Base-by-base conservation (phyloP, 176 grass and related monocot genomes). In the Hordeum marinum region DNA sequence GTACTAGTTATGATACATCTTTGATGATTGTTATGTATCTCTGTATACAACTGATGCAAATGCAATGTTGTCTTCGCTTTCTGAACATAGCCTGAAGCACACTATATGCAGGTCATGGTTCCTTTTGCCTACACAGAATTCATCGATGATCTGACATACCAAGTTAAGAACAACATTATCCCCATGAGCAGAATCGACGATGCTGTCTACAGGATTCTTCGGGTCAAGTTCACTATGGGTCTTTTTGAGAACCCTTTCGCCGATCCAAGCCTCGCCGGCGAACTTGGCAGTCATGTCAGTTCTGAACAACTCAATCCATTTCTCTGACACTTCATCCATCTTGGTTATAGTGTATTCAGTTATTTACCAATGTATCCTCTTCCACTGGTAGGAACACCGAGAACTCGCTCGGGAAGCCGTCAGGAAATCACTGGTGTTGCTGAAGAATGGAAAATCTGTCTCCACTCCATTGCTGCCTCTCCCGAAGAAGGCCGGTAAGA, bases 201-300 rank as follows among this genome's bases (percentile, higher is more conserved):
- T 18, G 93, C 93, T 3, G 88, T 91, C 5, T 90, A 81, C 20
- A 89, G 93, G 68, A 95, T 95, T n/a, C 90, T 95, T 18, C 83
- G 93, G 3, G 93, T 95, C 32, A 95, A 95, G 75, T 93, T 95
- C 82, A 86, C 83, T 9, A 90, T 93, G 93, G 93, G 93, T 75
- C 88, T 95, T 0, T 95, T 95, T 21, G 93, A 95, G 82, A 86
- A 46, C 13, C 88, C 93, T 20, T 93, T 75, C 4, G 75, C 93
- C 2, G 90, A 95, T 76, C 1, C 74, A 31, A 89, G 79, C 69
- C 91, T 95, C 4, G 80, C 86, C 0, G 65, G 81, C 54, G 80
- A 95, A 60, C 68, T 95, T 2, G 93, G 93, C 18, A 95, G 88
- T 25, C 64, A 82, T 8, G 93, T 95, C 32, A 42, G 90, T 72